Evolutionary conservation across 1,139 yeast species (phyloP).

Genomic region (Suhomyces guaymorum): DNA sequence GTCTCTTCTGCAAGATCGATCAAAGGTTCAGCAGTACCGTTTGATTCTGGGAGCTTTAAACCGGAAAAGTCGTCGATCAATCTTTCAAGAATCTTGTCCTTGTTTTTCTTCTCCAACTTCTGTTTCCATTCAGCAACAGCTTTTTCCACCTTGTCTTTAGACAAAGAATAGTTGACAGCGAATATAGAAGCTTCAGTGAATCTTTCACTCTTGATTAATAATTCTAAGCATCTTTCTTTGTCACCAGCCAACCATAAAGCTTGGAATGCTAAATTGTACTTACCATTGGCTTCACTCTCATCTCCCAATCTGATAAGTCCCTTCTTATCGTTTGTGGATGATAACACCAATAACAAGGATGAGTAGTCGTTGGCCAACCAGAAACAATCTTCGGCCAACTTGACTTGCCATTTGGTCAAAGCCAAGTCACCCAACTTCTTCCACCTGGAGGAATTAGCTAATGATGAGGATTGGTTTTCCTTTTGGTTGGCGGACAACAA

Average conservation of each 20-base stretch:
- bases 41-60: conserved; percentile 17
- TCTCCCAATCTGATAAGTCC: conserved; percentile 64
- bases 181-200: conserved; percentile 83
- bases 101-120: conserved; percentile 51
- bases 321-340: conserved; percentile 71
- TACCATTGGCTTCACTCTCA: conserved; percentile 67
- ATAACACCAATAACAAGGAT: conserved; percentile 77
- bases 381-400: conserved; percentile 79
- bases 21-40: conserved; percentile 23
- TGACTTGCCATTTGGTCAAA: conserved; percentile 72
- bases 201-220: conserved; percentile 70
- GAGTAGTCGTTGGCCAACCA: conserved; percentile 79
- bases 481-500: conserved; percentile 64
- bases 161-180: conserved; percentile 71
- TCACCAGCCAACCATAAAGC: conserved; percentile 88
- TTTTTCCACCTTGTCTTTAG: conserved; percentile 40
- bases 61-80: conserved; percentile 43
- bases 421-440: conserved; percentile 89
- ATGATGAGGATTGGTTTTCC: conserved; percentile 39
- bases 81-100: conserved; percentile 61
- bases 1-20: conserved; percentile 30
- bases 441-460: conserved; percentile 64
- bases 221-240: conserved; percentile 58
- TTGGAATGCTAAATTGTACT: conserved; percentile 88
- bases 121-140: conserved; percentile 69